phyloP scores from a whole-genome alignment of 345 rosid genomes.

The Rubroshorea leprosula region DNA sequence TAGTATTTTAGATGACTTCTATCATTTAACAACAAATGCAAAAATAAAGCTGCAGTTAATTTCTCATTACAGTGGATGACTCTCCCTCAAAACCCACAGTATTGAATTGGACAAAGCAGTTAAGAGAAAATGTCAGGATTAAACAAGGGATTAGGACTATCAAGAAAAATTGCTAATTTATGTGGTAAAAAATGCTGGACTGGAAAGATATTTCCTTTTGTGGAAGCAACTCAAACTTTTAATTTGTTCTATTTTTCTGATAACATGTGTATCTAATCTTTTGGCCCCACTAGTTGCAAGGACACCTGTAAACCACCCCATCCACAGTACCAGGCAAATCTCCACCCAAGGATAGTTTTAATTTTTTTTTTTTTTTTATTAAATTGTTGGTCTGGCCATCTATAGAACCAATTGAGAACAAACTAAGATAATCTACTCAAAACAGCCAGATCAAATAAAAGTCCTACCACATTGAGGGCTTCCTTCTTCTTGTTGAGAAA shows the following conservation, averaged over 20 bases:
- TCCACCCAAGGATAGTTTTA: no score
- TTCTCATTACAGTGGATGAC: not conserved
- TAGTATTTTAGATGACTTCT: not conserved
- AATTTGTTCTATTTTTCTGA: not conserved
- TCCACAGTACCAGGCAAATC: no score
- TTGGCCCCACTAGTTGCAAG: no score
- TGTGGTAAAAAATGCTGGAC: not conserved
- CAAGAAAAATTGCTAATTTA: not conserved
- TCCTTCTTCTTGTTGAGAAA: constrained; percentile 89
- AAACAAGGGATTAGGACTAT: not conserved
- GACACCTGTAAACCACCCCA: no score
- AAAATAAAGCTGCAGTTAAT: not conserved
- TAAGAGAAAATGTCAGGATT: not conserved
- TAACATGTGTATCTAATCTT: no score
- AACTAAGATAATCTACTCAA: not conserved
- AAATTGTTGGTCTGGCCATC: no score
- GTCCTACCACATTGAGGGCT: constrained; percentile 70
- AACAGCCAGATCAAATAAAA: constrained; percentile 7
- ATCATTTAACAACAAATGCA: not conserved
- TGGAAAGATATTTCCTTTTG: not conserved
- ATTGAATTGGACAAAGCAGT: constrained; percentile 1
- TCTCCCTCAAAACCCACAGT: not conserved
- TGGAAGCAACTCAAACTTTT: constrained; percentile 1
- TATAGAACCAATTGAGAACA: not conserved
- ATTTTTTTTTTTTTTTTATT: no score